Evolutionary conservation across 1,284 basidiomycete genomes (phyloP), one percentile per base, ranked within the genome.

Genomic region (Sanghuangporus weigelae): DNA sequence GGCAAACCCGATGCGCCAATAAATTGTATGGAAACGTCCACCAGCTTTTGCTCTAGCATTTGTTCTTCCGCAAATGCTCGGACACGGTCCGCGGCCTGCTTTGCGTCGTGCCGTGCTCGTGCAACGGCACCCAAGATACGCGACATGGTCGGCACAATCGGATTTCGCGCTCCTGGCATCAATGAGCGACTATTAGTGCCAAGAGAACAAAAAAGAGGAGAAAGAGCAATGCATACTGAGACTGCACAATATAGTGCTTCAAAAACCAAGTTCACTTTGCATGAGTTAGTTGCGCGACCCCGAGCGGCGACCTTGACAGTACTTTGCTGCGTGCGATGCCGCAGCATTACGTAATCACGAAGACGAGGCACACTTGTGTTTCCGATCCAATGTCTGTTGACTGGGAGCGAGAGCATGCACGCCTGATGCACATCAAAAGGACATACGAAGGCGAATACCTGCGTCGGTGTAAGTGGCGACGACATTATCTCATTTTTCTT

Each of bases 1-100:
- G 89, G 87, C 26, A 91, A 71, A 6, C 79, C 81, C 19, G 81
- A 81, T 16, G 88, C 88, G 8, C 86, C 84, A 54, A 90, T 88
- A 64, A 90, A 90, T 79, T 89, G 63, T 31, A 69, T 63, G n/a
- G 35, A 61, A 23, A 63, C 59, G 56, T 70, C 69, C 7, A 65
- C 48, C 8, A 62, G 57, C 55, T 62, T 84, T 14, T 81, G 77
- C 67, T 79, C 82, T 1, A 76, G 73, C 1, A 76, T 72, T 64
- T 74, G 76, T 60, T 75, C 74, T 49, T 73, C 70, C 38, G 77
- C 69, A 2, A 74, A 66, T 0, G 68, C 62, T 62, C 74, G 76
- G 4, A 72, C 71, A n/a, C 71, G 69, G 36, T 71, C 69, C 1
- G 65, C 69, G 11, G 73, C 64, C 60, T 73, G 72, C 44, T 73